These are phyloP conservation scores for Fonsecaea monophora DNA, from an alignment of 2,329 filamentous ascomycete species.

Conservation along the genomic window DNA sequence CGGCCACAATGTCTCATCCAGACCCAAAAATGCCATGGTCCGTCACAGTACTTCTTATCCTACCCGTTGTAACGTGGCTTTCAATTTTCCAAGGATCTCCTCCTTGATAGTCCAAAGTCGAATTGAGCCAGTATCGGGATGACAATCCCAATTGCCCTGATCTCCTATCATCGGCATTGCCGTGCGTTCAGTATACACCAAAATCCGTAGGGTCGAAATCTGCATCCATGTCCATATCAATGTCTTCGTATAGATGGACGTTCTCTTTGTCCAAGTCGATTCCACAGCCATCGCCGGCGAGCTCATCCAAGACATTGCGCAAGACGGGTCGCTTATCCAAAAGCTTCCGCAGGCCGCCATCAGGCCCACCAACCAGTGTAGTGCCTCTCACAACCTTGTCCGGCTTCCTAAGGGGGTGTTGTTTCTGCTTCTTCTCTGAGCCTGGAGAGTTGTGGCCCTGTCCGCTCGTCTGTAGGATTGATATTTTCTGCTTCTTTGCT, in stretches of 20 bases:
- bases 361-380: conserved; percentile 43
- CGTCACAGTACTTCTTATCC: neutral
- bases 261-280: conserved; percentile 52
- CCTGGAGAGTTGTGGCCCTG: conserved; percentile 40
- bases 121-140: neutral
- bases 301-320: conserved; percentile 78
- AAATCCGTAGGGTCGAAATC: conserved; percentile 24
- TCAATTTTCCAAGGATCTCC: neutral
- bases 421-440: conserved; percentile 46
- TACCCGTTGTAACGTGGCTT: neutral
- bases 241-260: neutral
- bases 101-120: neutral
- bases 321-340: conserved; percentile 72
- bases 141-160: neutral
- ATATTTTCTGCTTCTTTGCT: conserved; percentile 9
- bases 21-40: neutral
- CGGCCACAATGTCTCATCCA: neutral
- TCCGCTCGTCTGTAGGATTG: neutral
- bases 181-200: conserved; percentile 1
- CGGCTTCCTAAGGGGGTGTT: conserved; percentile 49
- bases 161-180: neutral
- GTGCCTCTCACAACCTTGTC: conserved; percentile 66
- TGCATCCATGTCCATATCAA: conserved; percentile 30
- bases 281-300: conserved; percentile 54
- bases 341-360: conserved; percentile 54